Percentiles rank a stretch among this genome's conserved stretches.
Evolutionary conservation across 768 basidiomycete genomes (phyloP).

Genomic region (Hygrophoropsis aurantiaca): DNA sequence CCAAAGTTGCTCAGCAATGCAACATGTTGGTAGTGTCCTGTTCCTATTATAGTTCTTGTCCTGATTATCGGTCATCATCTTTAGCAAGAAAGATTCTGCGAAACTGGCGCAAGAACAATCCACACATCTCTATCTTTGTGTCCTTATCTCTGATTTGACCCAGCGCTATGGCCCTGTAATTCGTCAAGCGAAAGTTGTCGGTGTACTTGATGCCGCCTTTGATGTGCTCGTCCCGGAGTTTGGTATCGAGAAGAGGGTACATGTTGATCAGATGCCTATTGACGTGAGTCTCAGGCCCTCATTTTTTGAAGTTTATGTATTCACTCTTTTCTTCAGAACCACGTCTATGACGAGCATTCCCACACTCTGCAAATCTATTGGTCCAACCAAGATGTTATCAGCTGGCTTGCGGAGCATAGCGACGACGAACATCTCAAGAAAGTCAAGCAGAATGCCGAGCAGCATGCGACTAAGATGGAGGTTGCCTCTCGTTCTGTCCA

Average conservation of each 20-base stretch:
- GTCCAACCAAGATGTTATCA: constrained; percentile 92
- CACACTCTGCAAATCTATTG: constrained; percentile 95
- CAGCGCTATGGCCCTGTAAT: constrained; percentile 94
- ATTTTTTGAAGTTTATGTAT: not conserved
- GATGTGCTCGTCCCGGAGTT: constrained; percentile 97
- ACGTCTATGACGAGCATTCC: constrained; percentile 93
- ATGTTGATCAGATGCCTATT: constrained; percentile 98
- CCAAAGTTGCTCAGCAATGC: constrained; percentile 97
- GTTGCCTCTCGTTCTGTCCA: constrained; percentile 81
- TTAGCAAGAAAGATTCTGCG: constrained; percentile 88
- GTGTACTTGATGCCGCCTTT: constrained; percentile 96
- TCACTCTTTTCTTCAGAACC: constrained; percentile 59
- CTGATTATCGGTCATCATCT: constrained; percentile 4
- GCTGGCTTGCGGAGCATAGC: constrained; percentile 92
- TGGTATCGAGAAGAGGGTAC: constrained; percentile 98
- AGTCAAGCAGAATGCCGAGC: constrained; percentile 90
- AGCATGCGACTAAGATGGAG: constrained; percentile 90
- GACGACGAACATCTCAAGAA: constrained; percentile 96
- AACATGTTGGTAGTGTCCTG: constrained; percentile 68
- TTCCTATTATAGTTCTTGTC: not conserved
- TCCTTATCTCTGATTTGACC: constrained; percentile 91
- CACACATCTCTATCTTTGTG: constrained; percentile 90
- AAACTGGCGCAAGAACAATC: constrained; percentile 95
- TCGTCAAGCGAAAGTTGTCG: constrained; percentile 92
- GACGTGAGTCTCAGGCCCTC: constrained; percentile 56